A percentile compares a stretch with the other conserved stretches of the same genome.
Evolutionary conservation across 2,329 filamentous ascomycete genomes (phyloP).

Genomic region (Colletotrichum cordylinicola): DNA sequence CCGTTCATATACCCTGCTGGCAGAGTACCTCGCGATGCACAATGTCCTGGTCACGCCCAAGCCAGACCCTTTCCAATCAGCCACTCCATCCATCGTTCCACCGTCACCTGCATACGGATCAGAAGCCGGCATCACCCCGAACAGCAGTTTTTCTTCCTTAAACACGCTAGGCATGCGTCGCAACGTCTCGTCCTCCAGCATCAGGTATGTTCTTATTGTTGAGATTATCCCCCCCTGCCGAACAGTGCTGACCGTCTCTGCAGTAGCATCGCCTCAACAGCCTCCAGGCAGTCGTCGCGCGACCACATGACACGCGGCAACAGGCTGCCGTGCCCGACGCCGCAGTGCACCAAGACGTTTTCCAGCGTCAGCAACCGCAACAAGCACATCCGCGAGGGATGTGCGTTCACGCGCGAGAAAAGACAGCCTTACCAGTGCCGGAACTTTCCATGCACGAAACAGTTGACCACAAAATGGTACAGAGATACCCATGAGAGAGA

Average conservation of each 20-base stretch:
- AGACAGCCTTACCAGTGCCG: constrained; percentile 28
- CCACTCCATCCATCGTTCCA: not conserved
- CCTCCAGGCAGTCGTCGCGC: not conserved
- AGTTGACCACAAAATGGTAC: constrained; percentile 34
- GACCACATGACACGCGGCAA: not conserved
- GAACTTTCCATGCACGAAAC: constrained; percentile 28
- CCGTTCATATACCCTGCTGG: not conserved
- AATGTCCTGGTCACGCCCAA: not conserved
- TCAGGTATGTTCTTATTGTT: not conserved
- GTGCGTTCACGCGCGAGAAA: constrained; percentile 26
- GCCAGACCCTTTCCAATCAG: not conserved
- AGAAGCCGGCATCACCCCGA: not conserved
- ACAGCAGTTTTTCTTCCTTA: constrained; percentile 8
- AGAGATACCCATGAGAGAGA: constrained; percentile 29
- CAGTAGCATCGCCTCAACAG: not conserved
- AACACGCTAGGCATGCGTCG: constrained; percentile 1
- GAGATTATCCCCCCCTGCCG: not conserved
- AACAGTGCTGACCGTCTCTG: not conserved
- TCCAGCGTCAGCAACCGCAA: constrained; percentile 35
- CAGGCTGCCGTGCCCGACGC: constrained; percentile 22
- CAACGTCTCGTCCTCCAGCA: constrained; percentile 1
- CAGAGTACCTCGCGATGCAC: constrained; percentile 10
- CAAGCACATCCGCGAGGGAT: constrained; percentile 35
- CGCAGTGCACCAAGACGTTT: constrained; percentile 31
- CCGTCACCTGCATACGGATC: not conserved